A percentile compares a stretch with the other conserved stretches of the same genome.
phyloP scores from a whole-genome alignment of 176 grass and related monocot genomes.

The Carex pumila region DNA sequence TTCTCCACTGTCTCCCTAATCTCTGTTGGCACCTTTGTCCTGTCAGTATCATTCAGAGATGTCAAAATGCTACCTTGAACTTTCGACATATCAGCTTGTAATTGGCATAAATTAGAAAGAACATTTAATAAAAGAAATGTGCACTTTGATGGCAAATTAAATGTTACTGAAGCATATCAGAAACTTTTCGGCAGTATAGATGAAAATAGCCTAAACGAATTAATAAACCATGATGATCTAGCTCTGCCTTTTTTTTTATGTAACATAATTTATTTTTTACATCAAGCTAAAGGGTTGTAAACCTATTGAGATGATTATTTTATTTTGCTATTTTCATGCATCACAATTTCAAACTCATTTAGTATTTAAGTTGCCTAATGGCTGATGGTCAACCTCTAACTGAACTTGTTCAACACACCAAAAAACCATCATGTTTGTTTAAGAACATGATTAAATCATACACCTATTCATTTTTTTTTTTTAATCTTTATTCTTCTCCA shows the following conservation, averaged over 20 bases:
- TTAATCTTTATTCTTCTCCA: not conserved
- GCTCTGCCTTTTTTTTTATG: too few relatives aligned
- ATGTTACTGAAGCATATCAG: not conserved
- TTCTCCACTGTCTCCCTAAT: constrained; percentile 21
- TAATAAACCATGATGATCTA: not conserved
- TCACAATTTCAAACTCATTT: not conserved
- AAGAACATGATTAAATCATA: not conserved
- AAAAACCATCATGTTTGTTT: not conserved
- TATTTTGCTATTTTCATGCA: not conserved
- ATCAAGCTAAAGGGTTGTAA: too few relatives aligned
- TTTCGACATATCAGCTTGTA: not conserved
- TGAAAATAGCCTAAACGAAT: not conserved
- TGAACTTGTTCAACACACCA: not conserved
- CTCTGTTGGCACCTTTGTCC: constrained; percentile 26
- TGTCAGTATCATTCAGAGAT: not conserved
- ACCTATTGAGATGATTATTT: not conserved
- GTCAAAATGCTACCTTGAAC: not conserved
- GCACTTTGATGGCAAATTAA: not conserved
- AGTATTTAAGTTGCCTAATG: not conserved
- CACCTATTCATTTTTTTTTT: not conserved
- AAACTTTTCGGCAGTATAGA: not conserved
- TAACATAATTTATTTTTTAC: too few relatives aligned
- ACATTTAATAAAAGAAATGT: not conserved
- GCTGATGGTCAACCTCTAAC: not conserved
- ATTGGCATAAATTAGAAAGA: not conserved